Evolutionary conservation across 1,139 yeast genomes (phyloP), one percentile per base, ranked within the genome.

Genomic region (Saccharomyces hybrid): DNA sequence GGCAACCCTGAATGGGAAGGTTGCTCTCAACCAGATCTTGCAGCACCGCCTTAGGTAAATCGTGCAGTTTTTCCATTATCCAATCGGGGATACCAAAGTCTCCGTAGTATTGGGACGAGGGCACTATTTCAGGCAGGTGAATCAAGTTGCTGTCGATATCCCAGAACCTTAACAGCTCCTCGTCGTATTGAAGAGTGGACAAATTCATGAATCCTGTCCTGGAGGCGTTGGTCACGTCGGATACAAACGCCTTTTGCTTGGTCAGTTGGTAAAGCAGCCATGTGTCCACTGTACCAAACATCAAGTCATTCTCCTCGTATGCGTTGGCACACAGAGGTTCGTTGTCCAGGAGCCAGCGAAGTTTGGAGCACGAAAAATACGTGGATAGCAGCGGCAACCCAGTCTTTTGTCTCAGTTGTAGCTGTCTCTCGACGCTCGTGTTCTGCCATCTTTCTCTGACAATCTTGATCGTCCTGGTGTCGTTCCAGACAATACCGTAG

Each of bases 231-330:
- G 97, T 84, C 48, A 90, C 86, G 72, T 91, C 98, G 1, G 97
- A 84, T 52, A 88, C 86, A 70, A 82, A 88, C 1, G 83, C 72
- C 60, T 78, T 76, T 65, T 86, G 88, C 61, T 82, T 82, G 47
- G 97, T 87, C 70, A 91, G 75, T 67, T 89, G 87, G 73, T 88
- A 89, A 60, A 91, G 83, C 64, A 91, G 79, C 98, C 98, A 91
- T 38, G 96, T 84, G 72, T 91, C 98, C 54, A 91, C 87, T 44
- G 98, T 91, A 56, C 97, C 97, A 70, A 91, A 90, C 85, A 88
- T 85, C 67, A 91, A 77, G 58, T 85, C 88, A 52, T 91, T 95
- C 32, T 67, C 64, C 56, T 87, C 90, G 70, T 89, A 88, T 56
- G 85, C 84, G 50, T 81, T 81, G 60, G 80, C 75, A 51, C 88